Percentiles rank a stretch among this genome's conserved stretches.
These are phyloP conservation scores for Cercophora sp. DNA, from an alignment of 495 filamentous ascomycete genomes.

Conservation along the genomic window DNA sequence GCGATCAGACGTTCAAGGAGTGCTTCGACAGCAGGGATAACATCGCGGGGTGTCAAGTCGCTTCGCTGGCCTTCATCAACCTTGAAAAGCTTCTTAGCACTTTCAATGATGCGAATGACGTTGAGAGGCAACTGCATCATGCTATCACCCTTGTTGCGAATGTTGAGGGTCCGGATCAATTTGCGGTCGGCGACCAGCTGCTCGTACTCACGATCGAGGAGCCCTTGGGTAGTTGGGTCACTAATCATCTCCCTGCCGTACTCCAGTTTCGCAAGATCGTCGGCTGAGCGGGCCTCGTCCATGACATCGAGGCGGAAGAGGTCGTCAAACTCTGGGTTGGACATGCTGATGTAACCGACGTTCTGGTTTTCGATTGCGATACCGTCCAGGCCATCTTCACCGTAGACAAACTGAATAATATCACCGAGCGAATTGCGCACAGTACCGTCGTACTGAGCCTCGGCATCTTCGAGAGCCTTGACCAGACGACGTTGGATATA, in stretches of 20 bases:
- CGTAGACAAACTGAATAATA: slow-evolving; percentile 96
- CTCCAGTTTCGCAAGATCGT: slow-evolving; percentile 69
- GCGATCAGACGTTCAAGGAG: slow-evolving; percentile 73
- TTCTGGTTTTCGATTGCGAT: slow-evolving; percentile 85
- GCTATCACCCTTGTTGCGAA: slow-evolving; percentile 57
- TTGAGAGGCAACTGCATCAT: slow-evolving; percentile 90
- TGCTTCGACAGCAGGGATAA: slow-evolving; percentile 74
- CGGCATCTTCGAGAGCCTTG: slow-evolving; percentile 96
- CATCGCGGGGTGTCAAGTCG: slow-evolving; percentile 84
- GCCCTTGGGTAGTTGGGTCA: slow-evolving; percentile 76
- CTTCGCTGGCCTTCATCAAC: slow-evolving; percentile 80
- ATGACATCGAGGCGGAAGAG: slow-evolving; percentile 93
- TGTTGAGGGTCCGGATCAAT: slow-evolving; percentile 62
- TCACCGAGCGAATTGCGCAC: slow-evolving; percentile 95
- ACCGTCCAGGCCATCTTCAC: slow-evolving; percentile 93
- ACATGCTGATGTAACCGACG: slow-evolving; percentile 78
- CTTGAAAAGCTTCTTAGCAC: slow-evolving; percentile 82
- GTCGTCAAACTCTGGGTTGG: slow-evolving; percentile 65
- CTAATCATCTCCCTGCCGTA: slow-evolving; percentile 82
- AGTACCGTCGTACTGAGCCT: slow-evolving; percentile 96
- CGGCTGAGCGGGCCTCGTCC: slow-evolving; percentile 58
- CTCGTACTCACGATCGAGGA: slow-evolving; percentile 87
- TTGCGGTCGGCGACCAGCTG: slow-evolving; percentile 67
- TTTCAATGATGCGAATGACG: slow-evolving; percentile 82
- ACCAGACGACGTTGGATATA: slow-evolving; percentile 98